Conservation (phyloP, 805 yeast genomes). For the Naumovozyma dairenensis region DNA sequence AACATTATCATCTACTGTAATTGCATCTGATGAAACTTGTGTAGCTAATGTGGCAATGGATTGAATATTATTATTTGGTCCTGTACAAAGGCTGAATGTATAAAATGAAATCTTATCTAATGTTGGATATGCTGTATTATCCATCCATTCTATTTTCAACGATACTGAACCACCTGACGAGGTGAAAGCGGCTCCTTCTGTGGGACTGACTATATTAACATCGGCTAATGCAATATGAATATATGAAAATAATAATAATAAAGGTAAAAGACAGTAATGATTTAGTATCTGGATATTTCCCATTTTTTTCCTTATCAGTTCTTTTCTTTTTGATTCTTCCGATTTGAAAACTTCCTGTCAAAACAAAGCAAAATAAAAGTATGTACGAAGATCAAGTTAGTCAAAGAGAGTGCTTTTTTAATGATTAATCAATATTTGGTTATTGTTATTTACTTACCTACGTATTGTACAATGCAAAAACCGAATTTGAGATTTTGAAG, state of each 20-base stretch:
- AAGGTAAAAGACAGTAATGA: slow-evolving; percentile 1
- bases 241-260: neutral
- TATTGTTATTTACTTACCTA: too few species aligned
- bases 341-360: neutral
- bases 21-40: slow-evolving; percentile 21
- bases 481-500: too few species aligned
- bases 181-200: slow-evolving; percentile 11
- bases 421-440: too few species aligned
- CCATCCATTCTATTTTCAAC: slow-evolving; percentile 42
- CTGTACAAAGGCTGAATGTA: slow-evolving; percentile 58
- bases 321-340: too few species aligned
- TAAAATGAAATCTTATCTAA: slow-evolving; percentile 36
- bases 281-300: too few species aligned
- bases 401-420: too few species aligned
- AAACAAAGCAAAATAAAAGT: too few species aligned
- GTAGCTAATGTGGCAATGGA: slow-evolving; percentile 30
- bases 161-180: slow-evolving; percentile 22
- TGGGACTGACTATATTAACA: slow-evolving; percentile 21
- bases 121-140: slow-evolving; percentile 41
- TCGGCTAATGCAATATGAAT: slow-evolving; percentile 13
- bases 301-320: too few species aligned
- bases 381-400: too few species aligned
- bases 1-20: slow-evolving; percentile 11
- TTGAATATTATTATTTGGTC: slow-evolving; percentile 42
- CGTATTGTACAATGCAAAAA: too few species aligned